phyloP scores from a whole-genome alignment of 179 eudicot species.

The Pouteria campechiana region DNA sequence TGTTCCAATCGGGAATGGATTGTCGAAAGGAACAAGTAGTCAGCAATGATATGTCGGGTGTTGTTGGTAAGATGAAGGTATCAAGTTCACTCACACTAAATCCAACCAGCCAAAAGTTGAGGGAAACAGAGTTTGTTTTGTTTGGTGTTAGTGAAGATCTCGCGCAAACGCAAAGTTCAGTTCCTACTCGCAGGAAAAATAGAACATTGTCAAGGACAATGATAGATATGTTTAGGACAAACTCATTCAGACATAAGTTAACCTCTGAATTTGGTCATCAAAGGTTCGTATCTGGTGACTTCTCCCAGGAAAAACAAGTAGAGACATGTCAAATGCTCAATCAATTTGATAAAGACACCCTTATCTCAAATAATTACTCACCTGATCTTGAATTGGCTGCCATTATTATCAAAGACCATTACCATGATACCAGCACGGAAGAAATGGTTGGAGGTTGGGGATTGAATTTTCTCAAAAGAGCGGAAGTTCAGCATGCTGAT shows the following conservation, averaged over 20 bases:
- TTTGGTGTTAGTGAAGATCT: constrained; percentile 31
- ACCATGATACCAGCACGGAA: constrained; percentile 7
- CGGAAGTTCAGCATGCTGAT: too few species aligned
- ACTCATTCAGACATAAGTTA: constrained; percentile 25
- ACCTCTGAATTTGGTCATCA: constrained; percentile 22
- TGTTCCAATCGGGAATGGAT: constrained; percentile 26
- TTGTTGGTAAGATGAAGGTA: constrained; percentile 71
- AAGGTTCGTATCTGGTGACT: constrained; percentile 18
- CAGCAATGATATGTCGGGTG: constrained; percentile 18
- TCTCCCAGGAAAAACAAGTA: constrained; percentile 14
- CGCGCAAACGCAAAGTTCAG: too few species aligned
- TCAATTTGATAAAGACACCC: constrained; percentile 2
- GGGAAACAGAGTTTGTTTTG: constrained; percentile 68
- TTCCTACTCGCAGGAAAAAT: constrained; percentile 20
- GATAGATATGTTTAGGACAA: constrained; percentile 35
- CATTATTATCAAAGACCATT: constrained; percentile 48
- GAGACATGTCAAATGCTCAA: constrained; percentile 6
- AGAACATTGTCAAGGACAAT: constrained; percentile 49
- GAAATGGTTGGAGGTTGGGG: constrained; percentile 80
- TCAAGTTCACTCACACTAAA: constrained; percentile 41
- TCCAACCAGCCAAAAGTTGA: constrained; percentile 29
- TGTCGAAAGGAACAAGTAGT: constrained; percentile 19
- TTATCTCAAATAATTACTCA: constrained; percentile 14
- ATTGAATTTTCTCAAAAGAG: constrained; percentile 65
- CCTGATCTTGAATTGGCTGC: constrained; percentile 77